phyloP scores from a whole-genome alignment of 2,329 filamentous ascomycete species.

The Gyromitra esculenta region DNA sequence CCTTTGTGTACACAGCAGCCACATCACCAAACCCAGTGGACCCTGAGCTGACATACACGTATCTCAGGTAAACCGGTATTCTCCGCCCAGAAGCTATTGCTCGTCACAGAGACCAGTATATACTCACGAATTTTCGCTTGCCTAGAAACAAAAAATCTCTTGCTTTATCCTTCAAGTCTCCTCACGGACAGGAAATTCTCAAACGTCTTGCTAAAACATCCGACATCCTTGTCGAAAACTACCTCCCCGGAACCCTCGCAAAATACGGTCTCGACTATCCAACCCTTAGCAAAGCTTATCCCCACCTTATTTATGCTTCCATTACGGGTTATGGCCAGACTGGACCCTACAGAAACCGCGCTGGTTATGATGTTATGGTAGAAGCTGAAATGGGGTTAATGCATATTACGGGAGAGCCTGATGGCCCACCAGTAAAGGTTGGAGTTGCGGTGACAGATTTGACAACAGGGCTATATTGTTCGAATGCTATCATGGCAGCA shows the following conservation, averaged over 20 bases:
- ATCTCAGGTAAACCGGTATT: constrained; percentile 43
- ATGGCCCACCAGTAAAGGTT: constrained; percentile 94
- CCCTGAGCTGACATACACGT: not conserved
- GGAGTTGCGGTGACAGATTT: constrained; percentile 96
- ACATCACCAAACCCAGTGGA: not conserved
- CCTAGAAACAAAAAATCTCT: constrained; percentile 94
- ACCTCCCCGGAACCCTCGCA: constrained; percentile 85
- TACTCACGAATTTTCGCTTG: constrained; percentile 27
- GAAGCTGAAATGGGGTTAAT: constrained; percentile 98
- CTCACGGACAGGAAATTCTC: constrained; percentile 83
- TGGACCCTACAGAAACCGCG: constrained; percentile 84
- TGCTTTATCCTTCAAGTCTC: constrained; percentile 87
- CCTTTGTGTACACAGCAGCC: constrained; percentile 72
- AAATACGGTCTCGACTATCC: constrained; percentile 94
- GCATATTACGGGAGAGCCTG: constrained; percentile 92
- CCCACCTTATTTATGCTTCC: constrained; percentile 87
- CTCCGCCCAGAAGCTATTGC: not conserved
- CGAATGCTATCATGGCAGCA: constrained; percentile 94
- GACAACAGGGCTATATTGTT: constrained; percentile 93
- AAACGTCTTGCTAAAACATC: constrained; percentile 84
- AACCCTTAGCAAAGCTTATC: constrained; percentile 81
- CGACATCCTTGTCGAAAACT: constrained; percentile 96
- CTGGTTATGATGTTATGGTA: constrained; percentile 99
- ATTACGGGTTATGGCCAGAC: constrained; percentile 92
- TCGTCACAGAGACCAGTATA: not conserved